A percentile compares a stretch with the other conserved stretches of the same genome.
These are phyloP conservation scores for Anisogramma anomala DNA, from an alignment of 2,329 filamentous ascomycete genomes.

Conservation along the genomic window DNA sequence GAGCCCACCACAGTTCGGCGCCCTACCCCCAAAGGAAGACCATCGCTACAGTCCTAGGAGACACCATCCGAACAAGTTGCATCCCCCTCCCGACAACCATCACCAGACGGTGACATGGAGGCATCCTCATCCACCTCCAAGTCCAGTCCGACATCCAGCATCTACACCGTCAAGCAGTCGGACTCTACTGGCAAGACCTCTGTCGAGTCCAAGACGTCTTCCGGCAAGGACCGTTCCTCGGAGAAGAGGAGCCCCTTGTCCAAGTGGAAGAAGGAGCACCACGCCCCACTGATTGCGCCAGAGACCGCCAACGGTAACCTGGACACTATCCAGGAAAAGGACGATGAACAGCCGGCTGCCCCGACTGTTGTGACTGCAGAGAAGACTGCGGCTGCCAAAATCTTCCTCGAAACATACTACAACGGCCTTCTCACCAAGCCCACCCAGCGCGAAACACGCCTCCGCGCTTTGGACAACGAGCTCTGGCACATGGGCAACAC, in stretches of 20 bases:
- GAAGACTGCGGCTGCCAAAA: constrained; percentile 66
- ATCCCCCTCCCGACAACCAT: constrained; percentile 1
- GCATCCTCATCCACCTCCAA: constrained; percentile 15
- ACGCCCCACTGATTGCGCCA: constrained; percentile 3
- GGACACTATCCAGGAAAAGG: constrained; percentile 25
- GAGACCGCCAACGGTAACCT: constrained; percentile 20
- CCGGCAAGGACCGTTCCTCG: constrained; percentile 20
- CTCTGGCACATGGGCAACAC: constrained; percentile 41
- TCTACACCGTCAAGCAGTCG: constrained; percentile 15
- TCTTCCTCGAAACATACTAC: constrained; percentile 78
- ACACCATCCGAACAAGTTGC: constrained; percentile 16
- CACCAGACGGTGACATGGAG: constrained; percentile 1
- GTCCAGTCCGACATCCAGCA: constrained; percentile 19
- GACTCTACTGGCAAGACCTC: constrained; percentile 28
- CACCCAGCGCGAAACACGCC: constrained; percentile 49
- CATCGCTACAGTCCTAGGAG: constrained; percentile 26
- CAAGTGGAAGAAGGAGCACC: constrained; percentile 17
- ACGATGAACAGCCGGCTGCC: constrained; percentile 16
- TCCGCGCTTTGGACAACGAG: constrained; percentile 49
- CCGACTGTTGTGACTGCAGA: constrained; percentile 55
- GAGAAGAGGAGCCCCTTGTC: constrained; percentile 20
- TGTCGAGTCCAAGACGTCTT: constrained; percentile 29
- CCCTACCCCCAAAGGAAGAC: constrained; percentile 26
- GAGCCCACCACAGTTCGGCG: constrained; percentile 34
- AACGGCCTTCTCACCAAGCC: constrained; percentile 51